phyloP scores from a whole-genome alignment of 2,329 filamentous ascomycete genomes.

The Verticillium nubilum region DNA sequence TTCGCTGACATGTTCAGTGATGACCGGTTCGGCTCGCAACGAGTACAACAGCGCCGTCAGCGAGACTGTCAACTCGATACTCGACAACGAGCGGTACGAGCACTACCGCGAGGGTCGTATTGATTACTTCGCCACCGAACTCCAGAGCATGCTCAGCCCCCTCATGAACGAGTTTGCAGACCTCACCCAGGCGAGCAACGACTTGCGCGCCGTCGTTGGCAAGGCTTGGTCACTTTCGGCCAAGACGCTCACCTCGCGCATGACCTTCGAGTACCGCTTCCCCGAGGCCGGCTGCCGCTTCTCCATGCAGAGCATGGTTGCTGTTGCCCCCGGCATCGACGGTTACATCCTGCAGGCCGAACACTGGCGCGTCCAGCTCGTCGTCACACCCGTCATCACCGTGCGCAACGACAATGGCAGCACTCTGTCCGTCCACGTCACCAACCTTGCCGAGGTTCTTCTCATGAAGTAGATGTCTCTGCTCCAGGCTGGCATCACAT shows the following conservation, averaged over 20 bases:
- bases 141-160: slow-evolving; percentile 33
- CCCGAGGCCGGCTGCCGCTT: slow-evolving; percentile 45
- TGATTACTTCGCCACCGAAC: slow-evolving; percentile 32
- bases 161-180: slow-evolving; percentile 29
- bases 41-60: slow-evolving; percentile 32
- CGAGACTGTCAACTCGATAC: slow-evolving; percentile 29
- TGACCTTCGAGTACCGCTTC: slow-evolving; percentile 43
- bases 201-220: slow-evolving; percentile 35
- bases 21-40: slow-evolving; percentile 18
- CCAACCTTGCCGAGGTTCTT: slow-evolving; percentile 41
- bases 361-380: slow-evolving; percentile 47
- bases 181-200: slow-evolving; percentile 30
- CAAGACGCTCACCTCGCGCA: slow-evolving; percentile 37
- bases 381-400: slow-evolving; percentile 49
- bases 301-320: slow-evolving; percentile 40
- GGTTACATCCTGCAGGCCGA: slow-evolving; percentile 39
- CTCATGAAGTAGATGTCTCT: slow-evolving; percentile 35
- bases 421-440: slow-evolving; percentile 36
- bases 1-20: not conserved
- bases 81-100: slow-evolving; percentile 22
- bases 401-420: slow-evolving; percentile 45
- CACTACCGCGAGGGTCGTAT: slow-evolving; percentile 15
- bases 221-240: slow-evolving; percentile 39
- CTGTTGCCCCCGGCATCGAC: slow-evolving; percentile 34
- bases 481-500: not conserved